Percentiles rank a stretch among this genome's conserved stretches.
Conservation (phyloP, 306 rosid species). For the Oxytropis ochrocephala region DNA sequence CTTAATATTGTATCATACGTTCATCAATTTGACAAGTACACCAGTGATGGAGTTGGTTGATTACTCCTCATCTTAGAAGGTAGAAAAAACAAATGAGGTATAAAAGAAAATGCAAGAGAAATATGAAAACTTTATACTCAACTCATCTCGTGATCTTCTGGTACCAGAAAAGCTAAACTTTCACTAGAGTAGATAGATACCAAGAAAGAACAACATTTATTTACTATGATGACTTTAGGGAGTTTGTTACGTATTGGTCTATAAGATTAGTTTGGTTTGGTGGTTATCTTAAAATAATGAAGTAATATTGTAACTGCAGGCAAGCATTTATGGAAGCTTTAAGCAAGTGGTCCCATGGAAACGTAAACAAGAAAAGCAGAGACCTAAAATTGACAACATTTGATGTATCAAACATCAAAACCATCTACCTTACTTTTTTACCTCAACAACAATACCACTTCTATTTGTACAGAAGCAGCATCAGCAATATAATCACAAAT, state of each 20-base stretch:
- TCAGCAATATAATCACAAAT: background rate
- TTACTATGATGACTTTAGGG: background rate
- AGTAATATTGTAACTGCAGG: constrained; percentile 32
- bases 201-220: background rate
- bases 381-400: background rate
- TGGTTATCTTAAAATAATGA: constrained; percentile 2
- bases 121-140: background rate
- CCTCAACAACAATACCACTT: background rate
- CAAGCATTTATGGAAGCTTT: constrained; percentile 51
- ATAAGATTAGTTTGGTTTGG: background rate
- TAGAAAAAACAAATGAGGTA: too few species aligned
- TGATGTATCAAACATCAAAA: background rate
- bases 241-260: background rate
- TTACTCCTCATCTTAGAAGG: too few species aligned
- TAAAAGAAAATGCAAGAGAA: background rate
- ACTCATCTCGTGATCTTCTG: background rate
- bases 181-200: constrained; percentile 4
- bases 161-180: background rate
- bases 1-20: too few species aligned
- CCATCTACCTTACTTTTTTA: background rate
- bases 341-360: constrained; percentile 72
- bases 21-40: too few species aligned
- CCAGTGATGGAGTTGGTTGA: too few species aligned
- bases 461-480: background rate
- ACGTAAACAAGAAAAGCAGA: constrained; percentile 43